Percentiles rank a stretch among this genome's conserved stretches.
These are phyloP conservation scores for Corrigiola litoralis DNA, from an alignment of 179 eudicot species.

Conservation along the genomic window DNA sequence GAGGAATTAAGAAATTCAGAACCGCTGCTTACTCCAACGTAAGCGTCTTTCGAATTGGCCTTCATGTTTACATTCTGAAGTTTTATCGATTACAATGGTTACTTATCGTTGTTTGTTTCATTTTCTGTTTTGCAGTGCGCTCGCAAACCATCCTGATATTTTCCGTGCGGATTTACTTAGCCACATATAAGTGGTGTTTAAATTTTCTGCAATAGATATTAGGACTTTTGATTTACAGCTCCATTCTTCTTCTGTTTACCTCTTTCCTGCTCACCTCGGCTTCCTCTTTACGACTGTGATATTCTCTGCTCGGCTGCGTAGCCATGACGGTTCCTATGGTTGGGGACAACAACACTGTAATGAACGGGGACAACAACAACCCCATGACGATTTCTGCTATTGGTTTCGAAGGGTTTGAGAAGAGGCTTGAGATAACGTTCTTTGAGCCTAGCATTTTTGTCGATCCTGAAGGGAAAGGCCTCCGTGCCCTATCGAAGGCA, in stretches of 20 bases:
- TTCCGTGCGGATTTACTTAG: no score
- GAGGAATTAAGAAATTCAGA: constrained; percentile 36
- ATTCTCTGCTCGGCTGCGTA: constrained; percentile 18
- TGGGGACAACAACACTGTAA: constrained; percentile 15
- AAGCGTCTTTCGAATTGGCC: neutral
- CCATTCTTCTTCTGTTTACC: constrained; percentile 23
- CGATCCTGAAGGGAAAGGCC: constrained; percentile 69
- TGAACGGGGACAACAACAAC: constrained; percentile 18
- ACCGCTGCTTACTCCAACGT: constrained; percentile 43
- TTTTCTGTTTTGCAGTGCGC: constrained; percentile 73
- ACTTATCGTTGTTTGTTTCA: neutral
- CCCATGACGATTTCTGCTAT: constrained; percentile 58
- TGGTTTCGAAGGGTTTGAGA: constrained; percentile 82
- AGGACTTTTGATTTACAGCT: constrained; percentile 13
- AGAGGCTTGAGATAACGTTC: constrained; percentile 76
- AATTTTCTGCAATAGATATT: constrained; percentile 18
- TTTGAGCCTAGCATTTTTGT: constrained; percentile 59
- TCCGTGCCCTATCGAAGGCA: constrained; percentile 57
- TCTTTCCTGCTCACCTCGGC: constrained; percentile 34
- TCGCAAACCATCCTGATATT: constrained; percentile 96
- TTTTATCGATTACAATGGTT: neutral
- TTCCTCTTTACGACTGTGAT: constrained; percentile 30
- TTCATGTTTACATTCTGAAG: no score
- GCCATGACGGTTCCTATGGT: constrained; percentile 36
- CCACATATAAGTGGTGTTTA: constrained; percentile 35